A percentile compares a stretch with the other conserved stretches of the same genome.
These are phyloP conservation scores for Scutellaria galericulata DNA, from an alignment of 257 asterid genomes.

Conservation along the genomic window DNA sequence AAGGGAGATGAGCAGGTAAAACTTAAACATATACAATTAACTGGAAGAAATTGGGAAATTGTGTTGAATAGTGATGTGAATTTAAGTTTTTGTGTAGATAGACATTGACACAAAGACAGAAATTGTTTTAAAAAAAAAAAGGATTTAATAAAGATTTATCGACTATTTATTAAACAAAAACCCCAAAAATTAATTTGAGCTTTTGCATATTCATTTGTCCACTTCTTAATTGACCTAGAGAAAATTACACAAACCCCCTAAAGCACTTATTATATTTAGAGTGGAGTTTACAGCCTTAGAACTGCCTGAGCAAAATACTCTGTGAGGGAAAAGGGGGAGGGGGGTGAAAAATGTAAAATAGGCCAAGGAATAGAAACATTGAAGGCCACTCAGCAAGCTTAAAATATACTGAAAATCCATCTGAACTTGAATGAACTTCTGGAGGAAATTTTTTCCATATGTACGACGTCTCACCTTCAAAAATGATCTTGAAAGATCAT, in stretches of 20 bases:
- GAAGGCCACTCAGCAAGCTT: not conserved
- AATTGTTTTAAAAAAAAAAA: too few relatives aligned
- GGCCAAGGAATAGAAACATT: not conserved
- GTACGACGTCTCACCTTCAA: slow-evolving; percentile 31
- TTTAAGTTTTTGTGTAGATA: too few relatives aligned
- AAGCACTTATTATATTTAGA: not conserved
- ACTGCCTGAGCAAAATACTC: not conserved
- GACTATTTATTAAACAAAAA: too few relatives aligned
- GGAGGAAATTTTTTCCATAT: not conserved
- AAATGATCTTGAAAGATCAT: slow-evolving; percentile 33
- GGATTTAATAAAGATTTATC: too few relatives aligned
- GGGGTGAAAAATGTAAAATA: not conserved
- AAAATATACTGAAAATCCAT: not conserved
- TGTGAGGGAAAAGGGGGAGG: not conserved
- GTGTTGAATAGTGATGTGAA: too few relatives aligned
- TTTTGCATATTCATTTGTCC: not conserved
- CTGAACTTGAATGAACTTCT: slow-evolving; percentile 9
- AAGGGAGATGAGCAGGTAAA: not conserved
- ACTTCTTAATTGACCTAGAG: slow-evolving; percentile 2
- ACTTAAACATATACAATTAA: not conserved
- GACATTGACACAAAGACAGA: too few relatives aligned
- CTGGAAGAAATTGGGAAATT: not conserved
- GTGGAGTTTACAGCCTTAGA: not conserved
- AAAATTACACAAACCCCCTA: not conserved
- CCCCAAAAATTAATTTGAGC: not conserved